Percentiles rank a stretch among this genome's conserved stretches.
Conservation (phyloP, 2,329 filamentous ascomycete species). For the Clarireedia hainanense region DNA sequence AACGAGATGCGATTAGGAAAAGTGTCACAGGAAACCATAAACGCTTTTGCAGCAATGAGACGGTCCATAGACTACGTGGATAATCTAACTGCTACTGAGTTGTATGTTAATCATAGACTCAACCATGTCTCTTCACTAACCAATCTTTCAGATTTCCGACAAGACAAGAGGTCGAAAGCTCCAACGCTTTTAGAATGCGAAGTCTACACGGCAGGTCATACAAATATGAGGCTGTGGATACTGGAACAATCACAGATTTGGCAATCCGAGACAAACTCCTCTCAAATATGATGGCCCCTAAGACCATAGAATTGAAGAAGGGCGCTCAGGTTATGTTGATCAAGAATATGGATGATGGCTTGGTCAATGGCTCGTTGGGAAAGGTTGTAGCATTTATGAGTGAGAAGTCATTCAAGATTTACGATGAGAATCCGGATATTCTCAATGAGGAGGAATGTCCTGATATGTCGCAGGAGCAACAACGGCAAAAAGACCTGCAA, state of each 20-base stretch:
- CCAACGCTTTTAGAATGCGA: conserved; percentile 68
- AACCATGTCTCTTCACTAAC: not conserved
- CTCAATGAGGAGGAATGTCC: conserved; percentile 42
- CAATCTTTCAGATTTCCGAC: conserved; percentile 63
- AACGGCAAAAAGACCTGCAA: conserved; percentile 29
- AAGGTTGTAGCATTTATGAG: conserved; percentile 78
- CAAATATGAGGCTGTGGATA: conserved; percentile 67
- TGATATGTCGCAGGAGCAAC: conserved; percentile 29
- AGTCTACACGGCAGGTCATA: conserved; percentile 61
- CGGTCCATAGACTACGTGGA: conserved; percentile 67
- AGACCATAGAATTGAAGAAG: conserved; percentile 71
- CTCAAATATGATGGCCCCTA: conserved; percentile 88
- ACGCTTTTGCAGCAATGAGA: conserved; percentile 65
- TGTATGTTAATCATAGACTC: conserved; percentile 40
- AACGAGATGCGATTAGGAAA: conserved; percentile 94
- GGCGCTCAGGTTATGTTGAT: conserved; percentile 99
- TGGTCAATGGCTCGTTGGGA: conserved; percentile 92
- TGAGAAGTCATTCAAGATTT: conserved; percentile 51
- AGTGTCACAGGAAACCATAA: conserved; percentile 67
- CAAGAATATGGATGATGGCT: conserved; percentile 90
- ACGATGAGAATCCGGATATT: conserved; percentile 48
- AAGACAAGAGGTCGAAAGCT: conserved; percentile 77
- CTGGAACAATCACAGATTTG: conserved; percentile 59
- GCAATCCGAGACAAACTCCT: conserved; percentile 68
- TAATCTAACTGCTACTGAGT: conserved; percentile 73